Evolutionary conservation across 1,284 basidiomycete genomes (phyloP), one percentile per base, ranked within the genome.

Genomic region (Pholiota adiposa): DNA sequence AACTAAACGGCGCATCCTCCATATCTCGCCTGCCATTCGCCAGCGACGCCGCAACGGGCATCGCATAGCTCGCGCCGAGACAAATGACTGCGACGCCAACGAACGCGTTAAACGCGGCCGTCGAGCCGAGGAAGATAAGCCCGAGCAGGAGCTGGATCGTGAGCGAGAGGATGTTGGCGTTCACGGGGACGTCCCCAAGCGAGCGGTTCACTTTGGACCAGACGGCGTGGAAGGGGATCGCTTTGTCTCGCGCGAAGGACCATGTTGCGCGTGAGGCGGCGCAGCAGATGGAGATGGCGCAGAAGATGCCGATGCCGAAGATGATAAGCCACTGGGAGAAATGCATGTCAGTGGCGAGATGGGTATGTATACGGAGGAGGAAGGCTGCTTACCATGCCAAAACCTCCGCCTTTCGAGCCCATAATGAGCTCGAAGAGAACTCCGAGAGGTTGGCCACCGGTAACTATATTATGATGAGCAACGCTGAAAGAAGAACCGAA

Each of bases 241-340:
- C 89, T 55, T 79, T 76, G 73, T 92, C 90, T 0, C 88, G 79
- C 0, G 89, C 88, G 64, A 92, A 90, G 36, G 85, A 84, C 77
- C 86, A 88, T 1, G 84, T 85, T 68, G 88, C 86, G 18, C 90
- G 81, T 1, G 87, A 89, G 11, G 85, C 82, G 2, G 85, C 86
- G 51, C 86, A 87, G 59, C 85, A 80, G 62, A 88, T 83, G 19
- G 85, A 85, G 52, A 85, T 81, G 41, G 81, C 78, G 59, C 84
- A 85, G 68, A 85, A 85, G 60, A 85, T 72, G 19, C 79, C 82
- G 23, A 82, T 72, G n/a, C 78, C 80, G 62, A 85, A 83, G 51
- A 85, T 82, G 51, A 65, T 63, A 21, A 65, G 29, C 64, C 64
- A 65, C 64, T 65, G 21, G 7, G 34, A 27, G 53, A 59, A 14